These are phyloP conservation scores for Fraxinus pennsylvanica DNA, from an alignment of 257 asterid genomes.

Conservation along the genomic window DNA sequence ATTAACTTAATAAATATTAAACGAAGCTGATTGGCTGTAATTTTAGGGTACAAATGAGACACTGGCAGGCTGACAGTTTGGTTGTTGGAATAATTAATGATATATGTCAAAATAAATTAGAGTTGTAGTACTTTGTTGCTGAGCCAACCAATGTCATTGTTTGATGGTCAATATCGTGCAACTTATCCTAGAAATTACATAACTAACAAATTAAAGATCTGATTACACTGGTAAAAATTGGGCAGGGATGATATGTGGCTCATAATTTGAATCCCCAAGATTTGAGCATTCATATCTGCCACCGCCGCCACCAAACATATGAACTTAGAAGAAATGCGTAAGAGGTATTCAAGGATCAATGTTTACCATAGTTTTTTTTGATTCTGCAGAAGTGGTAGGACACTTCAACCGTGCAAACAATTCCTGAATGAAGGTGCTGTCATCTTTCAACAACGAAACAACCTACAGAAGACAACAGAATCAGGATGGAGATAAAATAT, in stretches of 20 bases:
- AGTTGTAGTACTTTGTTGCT: neutral
- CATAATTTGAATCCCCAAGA: neutral
- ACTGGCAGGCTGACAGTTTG: neutral
- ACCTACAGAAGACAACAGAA: conserved; percentile 48
- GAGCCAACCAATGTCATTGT: neutral
- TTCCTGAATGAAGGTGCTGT: conserved; percentile 75
- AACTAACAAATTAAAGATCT: neutral
- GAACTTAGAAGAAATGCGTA: neutral
- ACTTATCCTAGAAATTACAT: neutral
- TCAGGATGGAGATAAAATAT: conserved; percentile 9
- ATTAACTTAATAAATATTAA: neutral
- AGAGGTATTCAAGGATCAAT: neutral
- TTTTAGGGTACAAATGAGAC: neutral
- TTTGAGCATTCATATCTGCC: neutral
- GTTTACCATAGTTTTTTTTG: conserved; percentile 75
- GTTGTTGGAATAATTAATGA: neutral
- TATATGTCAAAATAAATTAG: neutral
- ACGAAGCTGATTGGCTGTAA: neutral
- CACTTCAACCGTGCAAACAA: conserved; percentile 81
- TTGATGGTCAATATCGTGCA: neutral
- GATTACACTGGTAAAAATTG: neutral
- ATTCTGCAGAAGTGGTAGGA: conserved; percentile 56
- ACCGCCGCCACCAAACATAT: neutral
- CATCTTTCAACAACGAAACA: conserved; percentile 84
- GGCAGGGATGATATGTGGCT: neutral